Evolutionary conservation across 495 filamentous ascomycete species (phyloP).

Genomic region (Sabuloglossum arenarium): DNA sequence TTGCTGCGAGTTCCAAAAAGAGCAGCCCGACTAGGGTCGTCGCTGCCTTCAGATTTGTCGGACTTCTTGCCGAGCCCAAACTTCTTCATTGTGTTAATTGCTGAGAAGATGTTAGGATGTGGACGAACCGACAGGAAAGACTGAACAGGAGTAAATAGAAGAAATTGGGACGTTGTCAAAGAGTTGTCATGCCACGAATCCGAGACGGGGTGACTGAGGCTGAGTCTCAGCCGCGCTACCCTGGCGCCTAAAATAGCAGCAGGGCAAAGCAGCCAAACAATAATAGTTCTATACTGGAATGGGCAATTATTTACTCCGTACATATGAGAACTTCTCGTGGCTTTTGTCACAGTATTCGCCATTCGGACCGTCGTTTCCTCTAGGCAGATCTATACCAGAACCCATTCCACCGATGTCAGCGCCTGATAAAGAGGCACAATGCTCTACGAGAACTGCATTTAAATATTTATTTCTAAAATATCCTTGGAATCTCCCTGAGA

Average conservation of each 20-base stretch:
- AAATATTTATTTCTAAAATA: too few relatives aligned
- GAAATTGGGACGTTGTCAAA: not conserved
- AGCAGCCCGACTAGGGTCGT: constrained; percentile 33
- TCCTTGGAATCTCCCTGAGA: too few relatives aligned
- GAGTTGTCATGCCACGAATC: not conserved
- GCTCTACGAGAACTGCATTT: too few relatives aligned
- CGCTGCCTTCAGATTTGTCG: constrained; percentile 21
- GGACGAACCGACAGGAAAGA: not conserved
- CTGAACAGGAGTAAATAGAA: not conserved
- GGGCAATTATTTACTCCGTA: too few relatives aligned
- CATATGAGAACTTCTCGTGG: too few relatives aligned
- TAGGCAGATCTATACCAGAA: too few relatives aligned
- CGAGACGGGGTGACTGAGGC: not conserved
- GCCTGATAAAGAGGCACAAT: too few relatives aligned
- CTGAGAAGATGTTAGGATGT: not conserved
- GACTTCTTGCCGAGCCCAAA: constrained; percentile 45
- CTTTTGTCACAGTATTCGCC: too few relatives aligned
- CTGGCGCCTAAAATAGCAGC: not conserved
- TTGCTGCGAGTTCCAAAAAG: constrained; percentile 29
- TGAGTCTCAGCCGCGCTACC: not conserved
- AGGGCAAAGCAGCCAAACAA: not conserved
- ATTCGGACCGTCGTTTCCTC: too few relatives aligned
- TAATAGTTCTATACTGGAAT: too few relatives aligned
- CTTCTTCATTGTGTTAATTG: constrained; percentile 31
- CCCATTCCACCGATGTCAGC: too few relatives aligned